A percentile compares a stretch with the other conserved stretches of the same genome.
These are phyloP conservation scores for Podospora anserina DNA, from an alignment of 495 filamentous ascomycete species.

Conservation along the genomic window DNA sequence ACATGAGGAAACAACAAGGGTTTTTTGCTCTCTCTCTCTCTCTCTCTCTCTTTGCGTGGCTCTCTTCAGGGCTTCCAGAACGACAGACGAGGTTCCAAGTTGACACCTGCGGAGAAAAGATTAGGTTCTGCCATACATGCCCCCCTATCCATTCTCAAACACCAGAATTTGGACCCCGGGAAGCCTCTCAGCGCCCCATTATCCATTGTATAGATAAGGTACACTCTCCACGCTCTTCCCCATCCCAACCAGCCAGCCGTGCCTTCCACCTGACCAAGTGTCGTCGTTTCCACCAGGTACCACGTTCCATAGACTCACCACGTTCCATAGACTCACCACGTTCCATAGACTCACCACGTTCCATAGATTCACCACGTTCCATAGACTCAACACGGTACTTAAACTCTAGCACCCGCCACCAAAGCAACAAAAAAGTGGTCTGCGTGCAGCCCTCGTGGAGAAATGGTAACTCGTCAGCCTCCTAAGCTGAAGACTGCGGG, in stretches of 20 bases:
- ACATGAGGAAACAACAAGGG: background rate
- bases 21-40: no score
- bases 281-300: background rate
- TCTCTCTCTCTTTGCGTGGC: no score
- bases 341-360: no score
- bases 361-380: no score
- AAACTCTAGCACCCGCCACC: background rate
- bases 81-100: background rate
- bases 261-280: background rate
- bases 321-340: no score
- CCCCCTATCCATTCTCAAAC: background rate
- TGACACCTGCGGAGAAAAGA: background rate
- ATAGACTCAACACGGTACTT: background rate
- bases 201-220: background rate
- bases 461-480: slow-evolving; percentile 8
- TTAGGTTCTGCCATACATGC: background rate
- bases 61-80: background rate
- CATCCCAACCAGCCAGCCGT: background rate
- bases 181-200: background rate
- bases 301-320: no score
- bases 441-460: background rate
- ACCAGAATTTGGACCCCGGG: background rate
- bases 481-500: background rate
- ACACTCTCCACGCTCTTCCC: background rate
- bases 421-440: background rate